Conservation (phyloP, 1,284 basidiomycete genomes). For the Ustilago xerochloae region DNA sequence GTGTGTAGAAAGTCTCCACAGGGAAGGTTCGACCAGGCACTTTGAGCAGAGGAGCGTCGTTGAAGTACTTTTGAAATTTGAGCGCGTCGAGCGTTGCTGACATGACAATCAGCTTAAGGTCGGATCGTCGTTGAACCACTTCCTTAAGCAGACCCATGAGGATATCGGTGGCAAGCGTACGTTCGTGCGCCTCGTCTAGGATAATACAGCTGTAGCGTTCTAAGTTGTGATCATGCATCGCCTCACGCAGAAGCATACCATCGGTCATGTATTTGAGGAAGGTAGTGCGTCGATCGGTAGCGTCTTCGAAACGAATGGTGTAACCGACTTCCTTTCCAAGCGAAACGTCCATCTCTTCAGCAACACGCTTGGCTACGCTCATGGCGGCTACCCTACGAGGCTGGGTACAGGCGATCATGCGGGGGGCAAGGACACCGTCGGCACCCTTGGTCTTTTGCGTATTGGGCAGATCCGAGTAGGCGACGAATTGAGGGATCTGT, state of each 20-base stretch:
- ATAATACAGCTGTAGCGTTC: constrained; percentile 95
- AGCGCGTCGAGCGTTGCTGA: constrained; percentile 95
- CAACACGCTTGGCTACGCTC: constrained; percentile 97
- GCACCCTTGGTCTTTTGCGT: constrained; percentile 62
- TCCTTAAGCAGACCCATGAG: constrained; percentile 88
- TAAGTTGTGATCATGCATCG: constrained; percentile 93
- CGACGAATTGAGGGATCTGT: constrained; percentile 98
- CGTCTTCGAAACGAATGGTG: constrained; percentile 98
- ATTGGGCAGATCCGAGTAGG: constrained; percentile 90
- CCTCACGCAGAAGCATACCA: constrained; percentile 93
- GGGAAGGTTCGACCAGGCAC: constrained; percentile 96
- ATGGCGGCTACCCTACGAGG: constrained; percentile 96
- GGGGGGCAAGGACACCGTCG: constrained; percentile 74
- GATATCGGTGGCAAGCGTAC: constrained; percentile 96
- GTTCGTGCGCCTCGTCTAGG: constrained; percentile 98
- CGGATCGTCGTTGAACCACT: constrained; percentile 82
- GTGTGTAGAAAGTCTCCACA: constrained; percentile 93
- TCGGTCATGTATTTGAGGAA: constrained; percentile 88
- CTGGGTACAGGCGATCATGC: constrained; percentile 96
- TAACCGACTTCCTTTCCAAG: constrained; percentile 96
- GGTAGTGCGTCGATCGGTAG: constrained; percentile 73
- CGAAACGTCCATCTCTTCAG: constrained; percentile 96
- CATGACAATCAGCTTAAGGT: constrained; percentile 98
- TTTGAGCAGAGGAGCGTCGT: constrained; percentile 89
- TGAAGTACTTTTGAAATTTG: constrained; percentile 97